Base-by-base conservation (phyloP, 2,329 filamentous ascomycete genomes). In the Zalaria sp. region DNA sequence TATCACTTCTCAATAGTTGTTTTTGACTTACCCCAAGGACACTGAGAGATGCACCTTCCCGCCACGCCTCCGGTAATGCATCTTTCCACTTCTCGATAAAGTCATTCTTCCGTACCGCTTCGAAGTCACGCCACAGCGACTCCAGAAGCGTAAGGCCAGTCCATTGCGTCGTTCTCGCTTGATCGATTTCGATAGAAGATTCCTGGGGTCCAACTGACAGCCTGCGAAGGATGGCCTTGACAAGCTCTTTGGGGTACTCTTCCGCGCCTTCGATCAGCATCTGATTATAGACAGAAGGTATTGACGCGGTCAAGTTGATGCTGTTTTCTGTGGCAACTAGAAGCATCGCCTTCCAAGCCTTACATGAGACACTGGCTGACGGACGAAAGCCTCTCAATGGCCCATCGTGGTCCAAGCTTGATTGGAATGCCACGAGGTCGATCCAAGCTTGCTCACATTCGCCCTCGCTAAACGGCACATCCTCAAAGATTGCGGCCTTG, bases 391-490 rank as follows among this genome's bases (percentile, higher is more conserved):
- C 28, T 50, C 42, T 5, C 34, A 41, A n/a, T 46, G 29, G 11
- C 5, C 11, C 9, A 11, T 25, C 26, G n/a, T 11, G 4, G 43
- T 49, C 39, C 34, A 46, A 57, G 2, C 53, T 51, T 45, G 60
- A 52, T 44, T 75, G 67, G 55, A 77, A 77, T 27, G 68, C 73
- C 49, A 69, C 66, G 8, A 75, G 48, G 34, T 69, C 62, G 32
- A 50, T 53, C 71, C 72, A 77, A 2, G 56, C 69, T 5, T 47
- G 45, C 44, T 69, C 60, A 47, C 71, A 76, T 50, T 77, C 66
- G 4, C 52, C 62, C 10, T 64, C 50, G 11, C 72, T 75, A 18
- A 75, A 54, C 2, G 73, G 73, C 3, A 75, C 60, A 51, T 75
- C 59, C 6, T 54, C 55, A 46, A 73, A 70, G 5, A 51, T 49